Conservation (phyloP, 2,329 filamentous ascomycete genomes). For the Chaetomiaceae sp. region DNA sequence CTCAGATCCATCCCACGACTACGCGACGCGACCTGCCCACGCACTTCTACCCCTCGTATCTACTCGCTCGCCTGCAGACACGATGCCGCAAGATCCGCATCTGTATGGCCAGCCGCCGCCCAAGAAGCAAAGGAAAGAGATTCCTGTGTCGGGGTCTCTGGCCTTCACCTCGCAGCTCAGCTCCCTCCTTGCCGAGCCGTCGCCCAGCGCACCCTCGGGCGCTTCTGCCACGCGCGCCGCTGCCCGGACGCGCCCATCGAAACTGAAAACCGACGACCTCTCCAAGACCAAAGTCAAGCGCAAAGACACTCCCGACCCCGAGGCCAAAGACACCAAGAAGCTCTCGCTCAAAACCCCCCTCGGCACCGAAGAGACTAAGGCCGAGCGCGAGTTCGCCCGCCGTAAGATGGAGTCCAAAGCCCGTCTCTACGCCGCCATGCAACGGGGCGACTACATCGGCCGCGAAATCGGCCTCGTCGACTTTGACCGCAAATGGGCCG, state of each 20-base stretch:
- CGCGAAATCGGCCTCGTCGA: slow-evolving; percentile 72
- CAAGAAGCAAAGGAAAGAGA: slow-evolving; percentile 65
- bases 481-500: slow-evolving; percentile 94
- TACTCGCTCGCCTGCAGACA: no score
- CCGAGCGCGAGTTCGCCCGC: slow-evolving; percentile 65
- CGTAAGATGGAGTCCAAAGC: slow-evolving; percentile 88
- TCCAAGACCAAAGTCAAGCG: slow-evolving; percentile 50
- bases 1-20: no score
- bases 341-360: slow-evolving; percentile 48
- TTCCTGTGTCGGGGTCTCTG: slow-evolving; percentile 66
- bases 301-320: slow-evolving; percentile 38
- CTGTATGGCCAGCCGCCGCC: slow-evolving; percentile 72
- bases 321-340: slow-evolving; percentile 34
- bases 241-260: slow-evolving; percentile 50
- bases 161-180: slow-evolving; percentile 87
- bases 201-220: slow-evolving; percentile 38
- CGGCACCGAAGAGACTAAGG: slow-evolving; percentile 58
- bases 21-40: no score
- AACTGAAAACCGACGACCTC: slow-evolving; percentile 58
- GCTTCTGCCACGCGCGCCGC: slow-evolving; percentile 35
- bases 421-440: slow-evolving; percentile 81
- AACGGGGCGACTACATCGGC: slow-evolving; percentile 76
- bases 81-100: slow-evolving; percentile 53
- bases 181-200: slow-evolving; percentile 62
- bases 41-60: no score